phyloP scores from a whole-genome alignment of 148 eudicot species.

The Persicaria maculosa region DNA sequence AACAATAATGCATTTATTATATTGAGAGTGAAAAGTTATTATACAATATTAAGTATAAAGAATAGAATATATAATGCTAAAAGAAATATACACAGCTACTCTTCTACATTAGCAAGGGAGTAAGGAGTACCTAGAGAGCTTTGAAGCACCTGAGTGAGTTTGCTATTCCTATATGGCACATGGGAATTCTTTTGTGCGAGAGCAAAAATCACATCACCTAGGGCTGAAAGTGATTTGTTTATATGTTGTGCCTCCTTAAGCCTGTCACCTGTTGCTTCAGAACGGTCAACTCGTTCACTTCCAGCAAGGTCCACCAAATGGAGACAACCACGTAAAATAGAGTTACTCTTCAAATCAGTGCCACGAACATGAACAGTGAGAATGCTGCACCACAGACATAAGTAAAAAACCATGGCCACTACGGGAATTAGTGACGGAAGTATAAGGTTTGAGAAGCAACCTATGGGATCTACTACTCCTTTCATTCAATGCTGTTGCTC shows the following conservation, averaged over 20 bases:
- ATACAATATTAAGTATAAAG: background rate
- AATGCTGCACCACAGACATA: slow-evolving; percentile 44
- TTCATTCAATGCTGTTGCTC: slow-evolving; percentile 95
- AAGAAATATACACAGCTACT: background rate
- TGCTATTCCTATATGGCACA: slow-evolving; percentile 29
- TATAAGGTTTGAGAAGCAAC: slow-evolving; percentile 22
- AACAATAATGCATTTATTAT: background rate
- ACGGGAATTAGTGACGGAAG: background rate
- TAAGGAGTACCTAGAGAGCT: slow-evolving; percentile 65
- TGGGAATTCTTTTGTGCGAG: slow-evolving; percentile 12
- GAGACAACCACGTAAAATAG: slow-evolving; percentile 75
- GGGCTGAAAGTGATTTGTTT: slow-evolving; percentile 14
- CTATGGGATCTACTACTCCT: slow-evolving; percentile 99
- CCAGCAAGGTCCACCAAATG: slow-evolving; percentile 35
- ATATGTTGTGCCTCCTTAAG: slow-evolving; percentile 17
- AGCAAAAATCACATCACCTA: slow-evolving; percentile 17
- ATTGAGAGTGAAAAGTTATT: background rate
- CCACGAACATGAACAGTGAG: slow-evolving; percentile 97
- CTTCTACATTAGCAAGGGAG: background rate
- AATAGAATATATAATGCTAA: background rate
- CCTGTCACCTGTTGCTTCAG: slow-evolving; percentile 16
- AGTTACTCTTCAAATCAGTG: slow-evolving; percentile 67
- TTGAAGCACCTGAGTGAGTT: slow-evolving; percentile 96
- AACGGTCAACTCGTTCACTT: slow-evolving; percentile 14
- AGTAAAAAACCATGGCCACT: slow-evolving; percentile 2